These are phyloP conservation scores for Clonostachys chloroleuca DNA, from an alignment of 2,329 filamentous ascomycete species.

Conservation along the genomic window DNA sequence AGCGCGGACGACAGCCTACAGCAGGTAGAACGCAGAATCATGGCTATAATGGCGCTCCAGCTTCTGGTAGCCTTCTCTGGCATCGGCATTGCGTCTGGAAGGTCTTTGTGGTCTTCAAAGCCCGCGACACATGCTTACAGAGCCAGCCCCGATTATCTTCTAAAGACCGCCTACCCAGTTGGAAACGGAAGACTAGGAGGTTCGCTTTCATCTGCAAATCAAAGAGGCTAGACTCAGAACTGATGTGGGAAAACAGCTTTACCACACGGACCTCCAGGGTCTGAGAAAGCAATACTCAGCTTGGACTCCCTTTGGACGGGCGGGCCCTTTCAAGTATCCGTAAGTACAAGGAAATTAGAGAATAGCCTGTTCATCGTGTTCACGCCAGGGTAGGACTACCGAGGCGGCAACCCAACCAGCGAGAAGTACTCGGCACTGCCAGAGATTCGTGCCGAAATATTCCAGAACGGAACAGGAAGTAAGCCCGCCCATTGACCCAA, in stretches of 20 bases:
- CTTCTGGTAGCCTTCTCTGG: background rate
- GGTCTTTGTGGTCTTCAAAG: slow-evolving; percentile 6
- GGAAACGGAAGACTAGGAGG: slow-evolving; percentile 11
- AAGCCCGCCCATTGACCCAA: background rate
- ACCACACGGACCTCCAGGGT: slow-evolving; percentile 6
- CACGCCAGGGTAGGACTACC: slow-evolving; percentile 5
- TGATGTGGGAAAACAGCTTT: slow-evolving; percentile 3
- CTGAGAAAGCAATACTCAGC: slow-evolving; percentile 6
- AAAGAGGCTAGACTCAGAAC: background rate
- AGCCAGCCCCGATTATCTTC: slow-evolving; percentile 4
- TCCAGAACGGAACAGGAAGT: slow-evolving; percentile 8
- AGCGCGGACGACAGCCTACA: too few relatives aligned
- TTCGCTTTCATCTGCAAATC: background rate
- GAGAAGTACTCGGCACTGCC: slow-evolving; percentile 5
- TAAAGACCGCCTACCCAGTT: slow-evolving; percentile 8
- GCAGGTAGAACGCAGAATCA: background rate
- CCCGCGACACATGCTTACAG: slow-evolving; percentile 2
- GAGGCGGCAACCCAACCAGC: slow-evolving; percentile 7
- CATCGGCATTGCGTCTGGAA: background rate
- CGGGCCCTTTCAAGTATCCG: slow-evolving; percentile 8
- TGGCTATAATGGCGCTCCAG: background rate
- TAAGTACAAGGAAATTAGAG: background rate
- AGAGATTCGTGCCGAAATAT: slow-evolving; percentile 8
- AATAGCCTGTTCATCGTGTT: background rate
- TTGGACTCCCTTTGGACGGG: slow-evolving; percentile 10